phyloP scores from a whole-genome alignment of 768 basidiomycete species.

The Russula earlei region DNA sequence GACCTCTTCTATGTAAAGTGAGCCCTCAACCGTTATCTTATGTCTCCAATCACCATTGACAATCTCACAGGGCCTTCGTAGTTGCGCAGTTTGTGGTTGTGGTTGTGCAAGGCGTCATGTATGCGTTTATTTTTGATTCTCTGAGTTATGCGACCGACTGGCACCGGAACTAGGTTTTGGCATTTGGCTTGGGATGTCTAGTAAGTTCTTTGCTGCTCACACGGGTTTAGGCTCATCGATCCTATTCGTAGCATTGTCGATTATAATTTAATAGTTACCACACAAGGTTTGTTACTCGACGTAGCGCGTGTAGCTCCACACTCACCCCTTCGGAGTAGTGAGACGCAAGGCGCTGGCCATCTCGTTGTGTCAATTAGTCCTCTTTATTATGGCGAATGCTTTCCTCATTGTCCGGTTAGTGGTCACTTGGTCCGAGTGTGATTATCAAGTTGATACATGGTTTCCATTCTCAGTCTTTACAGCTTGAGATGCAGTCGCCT shows the following conservation, averaged over 20 bases:
- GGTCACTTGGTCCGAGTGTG: not conserved
- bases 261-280: not conserved
- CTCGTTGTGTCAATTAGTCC: not conserved
- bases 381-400: not conserved
- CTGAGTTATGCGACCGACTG: not conserved
- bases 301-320: not conserved
- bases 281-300: not conserved
- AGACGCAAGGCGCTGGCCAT: not conserved
- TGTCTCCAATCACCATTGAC: not conserved
- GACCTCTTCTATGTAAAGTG: not conserved
- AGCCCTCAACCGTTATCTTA: not conserved
- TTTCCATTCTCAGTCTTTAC: not conserved
- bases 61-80: not conserved
- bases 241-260: not conserved
- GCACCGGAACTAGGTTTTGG: not conserved
- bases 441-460: not conserved
- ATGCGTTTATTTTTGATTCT: not conserved
- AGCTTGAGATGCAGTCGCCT: not conserved
- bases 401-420: not conserved
- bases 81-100: not conserved
- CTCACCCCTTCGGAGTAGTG: not conserved
- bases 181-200: not conserved
- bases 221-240: not conserved
- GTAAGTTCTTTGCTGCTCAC: not conserved
- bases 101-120: not conserved